Evolutionary conservation across 2,329 filamentous ascomycete genomes (phyloP).

Genomic region (Clarireedia homoeocarpa): DNA sequence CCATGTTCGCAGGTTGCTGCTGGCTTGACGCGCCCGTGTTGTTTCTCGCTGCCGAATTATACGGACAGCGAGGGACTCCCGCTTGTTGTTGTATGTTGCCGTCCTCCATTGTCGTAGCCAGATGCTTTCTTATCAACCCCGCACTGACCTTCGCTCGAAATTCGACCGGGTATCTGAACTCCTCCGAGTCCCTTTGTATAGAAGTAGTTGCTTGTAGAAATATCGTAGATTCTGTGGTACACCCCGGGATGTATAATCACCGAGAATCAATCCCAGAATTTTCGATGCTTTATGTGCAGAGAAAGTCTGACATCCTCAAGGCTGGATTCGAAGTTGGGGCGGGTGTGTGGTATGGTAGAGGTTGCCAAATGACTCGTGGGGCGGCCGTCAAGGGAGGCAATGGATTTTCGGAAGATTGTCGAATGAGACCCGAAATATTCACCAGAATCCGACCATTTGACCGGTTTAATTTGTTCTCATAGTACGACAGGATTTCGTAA

Average conservation of each 20-base stretch:
- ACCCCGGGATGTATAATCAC: not conserved
- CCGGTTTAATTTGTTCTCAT: not conserved
- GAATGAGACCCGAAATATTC: not conserved
- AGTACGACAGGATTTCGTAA: not conserved
- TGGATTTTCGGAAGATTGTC: not conserved
- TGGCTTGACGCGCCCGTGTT: not conserved
- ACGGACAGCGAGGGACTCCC: not conserved
- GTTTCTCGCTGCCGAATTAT: not conserved
- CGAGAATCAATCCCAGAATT: not conserved
- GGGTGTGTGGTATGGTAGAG: not conserved
- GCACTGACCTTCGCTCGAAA: conserved; percentile 2
- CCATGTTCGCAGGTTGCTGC: not conserved
- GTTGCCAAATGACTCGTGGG: not conserved
- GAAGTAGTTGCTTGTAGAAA: not conserved
- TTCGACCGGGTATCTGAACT: not conserved
- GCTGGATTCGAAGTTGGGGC: not conserved
- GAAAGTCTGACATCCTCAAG: not conserved
- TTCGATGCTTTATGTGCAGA: not conserved
- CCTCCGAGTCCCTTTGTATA: not conserved
- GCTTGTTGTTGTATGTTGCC: not conserved
- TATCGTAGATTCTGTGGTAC: not conserved
- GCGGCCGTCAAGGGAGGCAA: not conserved
- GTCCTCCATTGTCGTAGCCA: conserved; percentile 1
- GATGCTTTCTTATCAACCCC: conserved; percentile 6
- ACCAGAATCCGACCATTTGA: not conserved